Evolutionary conservation across 345 rosid species (phyloP), one percentile per base, ranked within the genome.

Genomic region (Acer saccharum): DNA sequence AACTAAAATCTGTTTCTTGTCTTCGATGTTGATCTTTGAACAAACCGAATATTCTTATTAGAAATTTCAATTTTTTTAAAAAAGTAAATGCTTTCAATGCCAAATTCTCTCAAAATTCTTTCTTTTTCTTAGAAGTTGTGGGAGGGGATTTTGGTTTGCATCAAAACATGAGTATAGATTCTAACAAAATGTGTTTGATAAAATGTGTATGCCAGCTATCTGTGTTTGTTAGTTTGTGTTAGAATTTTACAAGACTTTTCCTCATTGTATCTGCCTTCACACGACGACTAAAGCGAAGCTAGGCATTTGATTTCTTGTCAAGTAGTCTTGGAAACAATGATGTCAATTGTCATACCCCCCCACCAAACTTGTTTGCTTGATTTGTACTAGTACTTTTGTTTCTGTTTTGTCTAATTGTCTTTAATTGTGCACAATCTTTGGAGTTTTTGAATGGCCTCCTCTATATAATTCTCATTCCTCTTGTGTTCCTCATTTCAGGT

Each of bases 311-410:
- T 82, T 74, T 81, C 72, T 79, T 50, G 84, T 83, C 76, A 20
- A 78, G 21, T 44, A 58, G 72, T 80, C 86, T 65, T 86, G 75
- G 86, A 76, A 84, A 52, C 69, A 70, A 78, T 74, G 79, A 74
- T 75, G 20, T 78, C 76, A 70, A 78, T 78, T 75, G 20, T 78
- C 76, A 70, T 23, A 14, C 25, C 0, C 0, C 4, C 14, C 18
- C 66, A 18, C 58, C 27, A 60, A 76, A 43, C 46, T 43, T 43
- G 2, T 61, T 62, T 18, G 11, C 66, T 35, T 60, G 41, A 8
- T 78, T 78, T 69, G 80, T 78, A 77, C 64, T 21, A 48, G 55
- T 54, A 18, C 52, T 39, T 10, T 54, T 71, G 43, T 65, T 65
- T 71, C 50, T 76, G 3, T 27, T 54, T 62, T 32, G 57, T 50